Conservation (phyloP, 257 asterid species). For the Thymus mandschuricus region DNA sequence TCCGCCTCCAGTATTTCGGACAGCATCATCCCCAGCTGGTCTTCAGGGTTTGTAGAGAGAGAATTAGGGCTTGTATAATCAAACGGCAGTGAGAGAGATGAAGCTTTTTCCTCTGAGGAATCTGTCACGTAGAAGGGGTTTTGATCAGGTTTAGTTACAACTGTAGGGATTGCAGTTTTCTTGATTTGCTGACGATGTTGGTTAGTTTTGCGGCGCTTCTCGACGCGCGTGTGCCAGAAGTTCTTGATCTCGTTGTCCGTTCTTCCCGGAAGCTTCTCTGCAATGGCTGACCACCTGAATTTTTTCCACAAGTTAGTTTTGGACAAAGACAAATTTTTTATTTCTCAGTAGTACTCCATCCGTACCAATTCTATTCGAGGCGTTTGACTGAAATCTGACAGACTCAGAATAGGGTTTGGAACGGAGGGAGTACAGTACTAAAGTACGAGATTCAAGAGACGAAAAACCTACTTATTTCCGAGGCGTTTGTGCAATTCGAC, state of each 20-base stretch:
- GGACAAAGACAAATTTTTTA: too few relatives aligned
- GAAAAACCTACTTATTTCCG: slow-evolving; percentile 34
- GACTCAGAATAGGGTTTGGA: too few relatives aligned
- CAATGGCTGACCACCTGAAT: slow-evolving; percentile 44
- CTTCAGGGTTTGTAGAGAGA: background rate
- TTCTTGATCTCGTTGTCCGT: slow-evolving; percentile 42
- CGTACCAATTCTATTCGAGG: too few relatives aligned
- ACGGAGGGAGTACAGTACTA: too few relatives aligned
- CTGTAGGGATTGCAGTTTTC: background rate
- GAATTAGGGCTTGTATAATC: background rate
- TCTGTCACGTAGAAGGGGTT: background rate
- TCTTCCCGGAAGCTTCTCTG: slow-evolving; percentile 37
- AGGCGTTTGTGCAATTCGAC: slow-evolving; percentile 32
- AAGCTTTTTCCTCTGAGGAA: background rate
- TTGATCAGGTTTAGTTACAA: background rate
- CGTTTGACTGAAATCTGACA: too few relatives aligned
- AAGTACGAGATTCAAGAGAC: background rate
- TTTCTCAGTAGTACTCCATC: too few relatives aligned
- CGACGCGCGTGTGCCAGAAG: slow-evolving; percentile 38
- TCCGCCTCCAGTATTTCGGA: background rate
- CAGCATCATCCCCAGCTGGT: slow-evolving; percentile 6
- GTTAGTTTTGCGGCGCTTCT: slow-evolving; percentile 10
- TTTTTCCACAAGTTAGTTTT: too few relatives aligned
- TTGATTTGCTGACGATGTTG: background rate
- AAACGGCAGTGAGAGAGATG: background rate